Percentiles rank a stretch among this genome's conserved stretches.
Evolutionary conservation across 2,329 filamentous ascomycete genomes (phyloP).

Genomic region (Scleromitrula shiraiana): DNA sequence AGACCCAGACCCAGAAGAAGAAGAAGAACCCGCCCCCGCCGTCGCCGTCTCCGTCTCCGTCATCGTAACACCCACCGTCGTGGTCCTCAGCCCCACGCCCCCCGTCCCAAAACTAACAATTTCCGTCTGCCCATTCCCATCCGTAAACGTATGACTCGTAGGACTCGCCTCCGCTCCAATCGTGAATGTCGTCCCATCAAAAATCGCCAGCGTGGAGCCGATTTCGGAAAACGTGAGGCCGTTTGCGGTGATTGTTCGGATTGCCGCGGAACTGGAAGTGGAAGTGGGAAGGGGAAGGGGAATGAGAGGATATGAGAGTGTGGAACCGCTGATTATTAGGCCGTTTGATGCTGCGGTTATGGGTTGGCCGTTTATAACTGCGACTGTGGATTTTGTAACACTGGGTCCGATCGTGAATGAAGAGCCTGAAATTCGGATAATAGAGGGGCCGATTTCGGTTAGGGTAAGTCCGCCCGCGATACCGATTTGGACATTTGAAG

Average conservation of each 20-base stretch:
- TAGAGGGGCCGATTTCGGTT: constrained; percentile 22
- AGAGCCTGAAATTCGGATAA: constrained; percentile 40
- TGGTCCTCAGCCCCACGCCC: constrained; percentile 2
- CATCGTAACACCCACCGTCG: constrained; percentile 15
- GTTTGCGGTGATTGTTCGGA: constrained; percentile 12
- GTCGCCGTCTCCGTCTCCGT: no score
- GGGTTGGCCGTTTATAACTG: constrained; percentile 41
- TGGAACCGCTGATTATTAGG: constrained; percentile 28
- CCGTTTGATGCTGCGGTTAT: constrained; percentile 44
- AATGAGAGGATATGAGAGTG: constrained; percentile 18
- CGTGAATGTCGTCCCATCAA: constrained; percentile 43
- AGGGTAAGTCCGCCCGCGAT: constrained; percentile 23
- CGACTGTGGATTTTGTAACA: constrained; percentile 36
- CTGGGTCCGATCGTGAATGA: constrained; percentile 45
- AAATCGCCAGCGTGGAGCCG: constrained; percentile 34
- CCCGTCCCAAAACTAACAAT: constrained; percentile 43
- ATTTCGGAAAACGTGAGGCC: constrained; percentile 24
- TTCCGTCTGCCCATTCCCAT: constrained; percentile 42
- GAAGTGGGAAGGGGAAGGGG: no score
- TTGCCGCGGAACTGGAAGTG: no score
- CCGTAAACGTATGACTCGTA: constrained; percentile 39
- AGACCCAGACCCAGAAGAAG: no score
- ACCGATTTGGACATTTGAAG: constrained; percentile 19
- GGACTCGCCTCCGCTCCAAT: constrained; percentile 37
- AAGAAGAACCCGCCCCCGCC: no score